Base-by-base conservation (phyloP, 768 basidiomycete species). In the Gloeostereum incarnatum region DNA sequence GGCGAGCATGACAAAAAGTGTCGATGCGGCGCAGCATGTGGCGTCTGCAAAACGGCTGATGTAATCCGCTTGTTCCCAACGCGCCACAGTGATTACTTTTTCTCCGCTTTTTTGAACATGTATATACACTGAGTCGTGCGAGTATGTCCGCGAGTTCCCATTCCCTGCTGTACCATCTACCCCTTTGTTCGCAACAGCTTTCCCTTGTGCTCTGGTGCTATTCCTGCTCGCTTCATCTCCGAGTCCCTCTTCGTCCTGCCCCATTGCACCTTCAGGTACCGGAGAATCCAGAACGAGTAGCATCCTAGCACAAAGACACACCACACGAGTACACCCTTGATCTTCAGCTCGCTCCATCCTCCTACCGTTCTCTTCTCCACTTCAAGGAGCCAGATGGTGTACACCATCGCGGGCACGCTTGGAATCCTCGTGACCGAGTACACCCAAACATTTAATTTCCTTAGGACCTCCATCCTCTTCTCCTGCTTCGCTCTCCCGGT, bases 361-460 rank as follows among this genome's bases (percentile, higher is more conserved):
- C n/a, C n/a, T n/a, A n/a, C n/a, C n/a, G n/a, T n/a, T n/a, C n/a
- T n/a, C n/a, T n/a, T n/a, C n/a, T n/a, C n/a, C n/a, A 14, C 10
- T 33, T 39, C 6, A 9, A n/a, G 14, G 10, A 10, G 10, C 10
- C 38, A 26, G 16, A 33, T 11, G 17, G 17, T 33, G 7, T 32
- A 39, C 17, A 31, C 23, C 29, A 39, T 30, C 31, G 20, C 38
- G 4, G 38, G 38, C 2, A 39, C 16, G 7, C 27, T 30, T 10
- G 38, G 38, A 3, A 39, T 14, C 25, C 38, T 2, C n/a, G 13
- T 10, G 10, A 39, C 11, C 13, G 27, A 8, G 20, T 39, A 39
- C 10, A 39, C 26, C 38, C 38, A 39, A 16, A 39, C 8, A 32
- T 39, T 39, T 18, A 39, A 4, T 10, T 18, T 39, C 20, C 31